Conservation (phyloP, 108 stramenopile species). For the Nitzschia sp. region DNA sequence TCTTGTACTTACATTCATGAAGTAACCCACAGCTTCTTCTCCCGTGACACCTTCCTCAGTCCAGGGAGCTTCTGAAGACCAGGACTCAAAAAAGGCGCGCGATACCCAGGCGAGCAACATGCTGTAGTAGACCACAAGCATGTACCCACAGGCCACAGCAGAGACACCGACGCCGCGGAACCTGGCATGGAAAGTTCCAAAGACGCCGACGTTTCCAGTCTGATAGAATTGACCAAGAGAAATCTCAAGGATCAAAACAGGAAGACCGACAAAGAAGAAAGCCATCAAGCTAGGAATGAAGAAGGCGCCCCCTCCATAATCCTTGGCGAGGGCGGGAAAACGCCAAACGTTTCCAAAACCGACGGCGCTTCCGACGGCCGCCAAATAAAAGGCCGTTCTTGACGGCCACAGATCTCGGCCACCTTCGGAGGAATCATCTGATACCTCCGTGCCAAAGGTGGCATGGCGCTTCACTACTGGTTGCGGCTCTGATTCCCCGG, state of each 20-base stretch:
- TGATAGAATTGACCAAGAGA: conserved; percentile 57
- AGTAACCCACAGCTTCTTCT: conserved; percentile 38
- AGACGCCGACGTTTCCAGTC: conserved; percentile 47
- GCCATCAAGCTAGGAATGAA: conserved; percentile 58
- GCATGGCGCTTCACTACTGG: not conserved
- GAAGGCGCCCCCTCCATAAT: conserved; percentile 61
- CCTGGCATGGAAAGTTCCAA: conserved; percentile 52
- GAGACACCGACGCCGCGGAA: conserved; percentile 53
- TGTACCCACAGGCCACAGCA: conserved; percentile 43
- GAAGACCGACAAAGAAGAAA: conserved; percentile 61
- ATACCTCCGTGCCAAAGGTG: conserved; percentile 9
- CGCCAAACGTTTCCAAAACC: conserved; percentile 80
- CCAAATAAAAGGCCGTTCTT: conserved; percentile 58
- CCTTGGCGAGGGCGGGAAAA: conserved; percentile 60
- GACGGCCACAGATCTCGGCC: conserved; percentile 43
- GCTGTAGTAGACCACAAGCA: conserved; percentile 59
- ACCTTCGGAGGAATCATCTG: not conserved
- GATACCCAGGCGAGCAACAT: conserved; percentile 55
- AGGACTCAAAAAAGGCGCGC: conserved; percentile 52
- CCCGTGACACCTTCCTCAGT: conserved; percentile 33
- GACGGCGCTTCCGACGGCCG: conserved; percentile 58
- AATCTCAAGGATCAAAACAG: conserved; percentile 59
- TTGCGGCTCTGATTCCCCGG: not conserved
- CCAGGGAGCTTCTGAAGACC: conserved; percentile 39
- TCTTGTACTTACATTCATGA: conserved; percentile 6